A percentile compares a stretch with the other conserved stretches of the same genome.
These are phyloP conservation scores for Bipolaris sorokiniana DNA, from an alignment of 2,329 filamentous ascomycete species.

Conservation along the genomic window DNA sequence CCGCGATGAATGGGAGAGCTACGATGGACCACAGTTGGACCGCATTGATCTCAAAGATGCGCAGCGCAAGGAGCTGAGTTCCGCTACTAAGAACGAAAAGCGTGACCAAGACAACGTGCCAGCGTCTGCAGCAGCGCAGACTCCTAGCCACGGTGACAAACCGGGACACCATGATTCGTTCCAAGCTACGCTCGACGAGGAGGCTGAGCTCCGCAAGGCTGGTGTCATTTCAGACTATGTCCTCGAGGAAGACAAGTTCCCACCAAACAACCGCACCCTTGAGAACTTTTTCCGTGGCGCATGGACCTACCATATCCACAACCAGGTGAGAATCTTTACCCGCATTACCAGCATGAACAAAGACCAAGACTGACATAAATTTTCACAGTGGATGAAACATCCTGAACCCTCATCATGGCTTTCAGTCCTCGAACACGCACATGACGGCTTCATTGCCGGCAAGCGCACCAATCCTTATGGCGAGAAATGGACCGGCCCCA, in stretches of 20 bases:
- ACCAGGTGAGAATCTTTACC: conserved; percentile 54
- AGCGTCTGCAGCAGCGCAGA: conserved; percentile 36
- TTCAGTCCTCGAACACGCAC: conserved; percentile 59
- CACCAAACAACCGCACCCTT: conserved; percentile 62
- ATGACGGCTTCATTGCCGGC: conserved; percentile 62
- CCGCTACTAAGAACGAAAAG: conserved; percentile 15
- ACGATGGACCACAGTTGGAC: conserved; percentile 54
- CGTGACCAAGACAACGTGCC: conserved; percentile 32
- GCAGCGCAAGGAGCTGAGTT: conserved; percentile 36
- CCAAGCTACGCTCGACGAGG: conserved; percentile 49
- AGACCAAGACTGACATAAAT: conserved; percentile 30
- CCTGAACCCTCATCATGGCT: conserved; percentile 64
- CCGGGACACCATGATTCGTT: conserved; percentile 44
- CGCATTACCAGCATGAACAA: conserved; percentile 5
- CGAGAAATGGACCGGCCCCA: conserved; percentile 60
- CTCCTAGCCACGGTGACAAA: conserved; percentile 29
- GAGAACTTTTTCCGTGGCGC: conserved; percentile 63
- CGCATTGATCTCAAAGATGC: conserved; percentile 38
- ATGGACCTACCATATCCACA: conserved; percentile 65
- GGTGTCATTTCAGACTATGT: conserved; percentile 54
- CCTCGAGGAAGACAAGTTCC: conserved; percentile 59
- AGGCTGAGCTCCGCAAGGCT: conserved; percentile 49
- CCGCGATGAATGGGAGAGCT: conserved; percentile 62
- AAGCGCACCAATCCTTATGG: conserved; percentile 59
- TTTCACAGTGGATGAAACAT: conserved; percentile 59